A percentile compares a stretch with the other conserved stretches of the same genome.
Conservation (phyloP, 441 rosid genomes). For the Brassica balearica region DNA sequence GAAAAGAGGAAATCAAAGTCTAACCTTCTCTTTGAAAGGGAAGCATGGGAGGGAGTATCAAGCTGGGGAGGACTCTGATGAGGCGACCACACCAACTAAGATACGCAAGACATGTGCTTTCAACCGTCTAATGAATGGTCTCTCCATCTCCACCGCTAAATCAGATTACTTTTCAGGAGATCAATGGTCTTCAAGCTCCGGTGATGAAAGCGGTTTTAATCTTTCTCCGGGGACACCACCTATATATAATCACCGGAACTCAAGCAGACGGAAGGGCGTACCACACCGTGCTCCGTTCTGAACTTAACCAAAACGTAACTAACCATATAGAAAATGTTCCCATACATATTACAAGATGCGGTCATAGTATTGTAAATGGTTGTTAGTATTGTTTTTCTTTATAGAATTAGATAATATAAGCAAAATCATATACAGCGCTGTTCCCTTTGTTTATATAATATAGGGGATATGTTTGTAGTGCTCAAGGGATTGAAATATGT, state of each 20-base stretch:
- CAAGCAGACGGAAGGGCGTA: slow-evolving; percentile 77
- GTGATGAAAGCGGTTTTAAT: slow-evolving; percentile 58
- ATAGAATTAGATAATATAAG: slow-evolving; percentile 3
- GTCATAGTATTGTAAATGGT: slow-evolving; percentile 2
- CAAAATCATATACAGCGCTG: neutral
- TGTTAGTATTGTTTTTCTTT: neutral
- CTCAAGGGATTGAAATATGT: slow-evolving; percentile 21
- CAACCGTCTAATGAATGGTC: slow-evolving; percentile 68
- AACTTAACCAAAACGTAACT: slow-evolving; percentile 24
- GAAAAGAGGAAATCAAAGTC: slow-evolving; percentile 60
- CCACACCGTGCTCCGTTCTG: slow-evolving; percentile 86
- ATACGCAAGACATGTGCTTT: slow-evolving; percentile 57
- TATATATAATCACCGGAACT: slow-evolving; percentile 65
- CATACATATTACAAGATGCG: neutral
- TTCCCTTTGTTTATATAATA: neutral
- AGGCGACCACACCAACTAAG: slow-evolving; percentile 74
- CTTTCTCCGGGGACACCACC: slow-evolving; percentile 77
- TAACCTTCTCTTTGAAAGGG: slow-evolving; percentile 57
- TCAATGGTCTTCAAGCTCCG: slow-evolving; percentile 54
- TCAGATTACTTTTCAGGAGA: slow-evolving; percentile 41
- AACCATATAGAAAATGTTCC: slow-evolving; percentile 13
- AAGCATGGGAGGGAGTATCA: slow-evolving; percentile 56
- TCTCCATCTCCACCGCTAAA: slow-evolving; percentile 50
- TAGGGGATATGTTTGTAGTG: neutral
- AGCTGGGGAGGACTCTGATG: slow-evolving; percentile 67